Evolutionary conservation across 176 grass and related monocot genomes (phyloP), one percentile per base, ranked within the genome.

Genomic region (Raddia distichophylla): DNA sequence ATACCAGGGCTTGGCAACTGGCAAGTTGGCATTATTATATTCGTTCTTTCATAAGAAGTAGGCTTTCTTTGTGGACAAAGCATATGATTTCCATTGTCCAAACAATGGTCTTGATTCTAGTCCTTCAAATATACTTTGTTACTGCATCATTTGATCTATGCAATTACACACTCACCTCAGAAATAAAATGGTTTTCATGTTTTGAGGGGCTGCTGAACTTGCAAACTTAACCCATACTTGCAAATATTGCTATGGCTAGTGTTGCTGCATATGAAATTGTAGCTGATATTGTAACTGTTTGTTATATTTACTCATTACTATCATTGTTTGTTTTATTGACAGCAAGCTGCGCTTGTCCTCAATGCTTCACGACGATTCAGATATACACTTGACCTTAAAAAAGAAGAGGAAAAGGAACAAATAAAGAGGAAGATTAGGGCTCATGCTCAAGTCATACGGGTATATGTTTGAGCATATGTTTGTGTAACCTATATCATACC

Each of bases 401-500:
- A 88, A 70, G 93, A 93, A 72, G 82, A 93, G 81, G 93, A 99
- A 76, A 99, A 95, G 64, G 96, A 99, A 50, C 89, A 87, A 4
- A 86, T 91, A 73, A 88, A 91, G 73, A 95, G 93, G 84, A 95
- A 93, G 60, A 91, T 99, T 73, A 90, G 96, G 69, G 84, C 93
- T 18, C 92, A 95, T 90, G 93, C 93, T 85, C 96, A 99, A 99
- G 96, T 99, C 64, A 99, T 99, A 74, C 67, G 91, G 80, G 96
- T 99, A 95, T 89, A 70, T 46, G 27, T 76, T 71, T 48, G 71
- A 77, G 42, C 43, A 53, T 71, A 61, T 89, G 40, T 86, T 88
- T 79, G 65, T 59, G 50, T 54, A 66, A 58, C 54, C 2, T 49
- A 80, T 54, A 17, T 45, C 52, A 63, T 73, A 58, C 54, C 35